Percentiles rank a stretch among this genome's conserved stretches.
phyloP scores from a whole-genome alignment of 192 early-diverging fungal species.

The Geosiphon pyriformis region DNA sequence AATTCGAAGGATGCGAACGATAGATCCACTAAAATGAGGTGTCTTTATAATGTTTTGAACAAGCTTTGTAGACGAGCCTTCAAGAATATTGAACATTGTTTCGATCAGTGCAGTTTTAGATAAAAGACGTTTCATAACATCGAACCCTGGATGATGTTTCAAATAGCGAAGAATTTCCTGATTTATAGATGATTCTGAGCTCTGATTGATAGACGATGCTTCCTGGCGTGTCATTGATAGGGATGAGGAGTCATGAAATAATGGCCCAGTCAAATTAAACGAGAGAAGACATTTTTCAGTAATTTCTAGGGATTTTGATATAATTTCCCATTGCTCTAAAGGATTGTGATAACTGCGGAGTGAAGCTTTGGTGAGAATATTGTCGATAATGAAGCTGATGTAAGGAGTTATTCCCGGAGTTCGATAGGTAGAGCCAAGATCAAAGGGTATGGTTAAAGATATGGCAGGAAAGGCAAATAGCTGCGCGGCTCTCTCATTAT shows the following conservation, averaged over 20 bases:
- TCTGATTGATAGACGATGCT: constrained; percentile 21
- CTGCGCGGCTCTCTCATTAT: constrained; percentile 35
- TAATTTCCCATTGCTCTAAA: constrained; percentile 74
- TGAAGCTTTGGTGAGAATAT: constrained; percentile 74
- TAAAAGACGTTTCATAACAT: constrained; percentile 72
- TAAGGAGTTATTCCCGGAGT: constrained; percentile 75
- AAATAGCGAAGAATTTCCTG: constrained; percentile 36
- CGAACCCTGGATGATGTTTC: constrained; percentile 79
- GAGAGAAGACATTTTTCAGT: constrained; percentile 75
- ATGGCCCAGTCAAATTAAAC: constrained; percentile 56
- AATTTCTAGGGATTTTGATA: constrained; percentile 63
- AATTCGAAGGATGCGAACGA: constrained; percentile 53
- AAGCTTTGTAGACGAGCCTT: constrained; percentile 52
- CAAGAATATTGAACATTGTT: constrained; percentile 65
- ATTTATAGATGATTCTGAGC: constrained; percentile 16
- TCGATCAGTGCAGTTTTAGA: constrained; percentile 65
- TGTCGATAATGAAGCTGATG: constrained; percentile 77
- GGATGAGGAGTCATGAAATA: constrained; percentile 24
- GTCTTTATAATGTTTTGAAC: constrained; percentile 41
- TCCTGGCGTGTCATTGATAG: constrained; percentile 15
- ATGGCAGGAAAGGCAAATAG: constrained; percentile 32
- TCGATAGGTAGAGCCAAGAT: constrained; percentile 63
- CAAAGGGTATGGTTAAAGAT: constrained; percentile 47
- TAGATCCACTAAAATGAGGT: constrained; percentile 34
- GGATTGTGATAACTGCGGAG: constrained; percentile 58